These are phyloP conservation scores for Thecaphora frezii DNA, from an alignment of 1,284 basidiomycete genomes.

Conservation along the genomic window DNA sequence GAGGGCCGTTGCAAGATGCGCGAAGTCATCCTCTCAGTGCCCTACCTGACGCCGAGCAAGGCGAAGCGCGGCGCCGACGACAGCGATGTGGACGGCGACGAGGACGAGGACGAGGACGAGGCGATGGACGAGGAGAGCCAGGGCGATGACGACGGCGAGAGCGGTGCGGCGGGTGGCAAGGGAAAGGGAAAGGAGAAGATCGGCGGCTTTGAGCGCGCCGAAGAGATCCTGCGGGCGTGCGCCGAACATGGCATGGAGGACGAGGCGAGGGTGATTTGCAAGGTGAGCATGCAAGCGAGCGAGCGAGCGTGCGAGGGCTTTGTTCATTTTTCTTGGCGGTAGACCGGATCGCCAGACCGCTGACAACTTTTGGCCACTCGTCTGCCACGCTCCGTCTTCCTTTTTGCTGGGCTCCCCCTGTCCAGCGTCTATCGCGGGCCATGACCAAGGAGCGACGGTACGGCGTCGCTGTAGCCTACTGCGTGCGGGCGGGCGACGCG, in stretches of 20 bases:
- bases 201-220: conserved; percentile 24
- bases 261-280: conserved; percentile 53
- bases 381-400: not conserved
- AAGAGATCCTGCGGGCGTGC: conserved; percentile 53
- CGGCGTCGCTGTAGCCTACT: conserved; percentile 52
- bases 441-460: conserved; percentile 38
- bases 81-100: conserved; percentile 17
- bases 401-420: conserved; percentile 2
- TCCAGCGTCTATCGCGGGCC: conserved; percentile 16
- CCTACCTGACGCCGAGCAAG: conserved; percentile 20
- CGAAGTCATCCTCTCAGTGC: conserved; percentile 49
- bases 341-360: too few species aligned
- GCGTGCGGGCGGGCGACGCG: conserved; percentile 48
- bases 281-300: conserved; percentile 9
- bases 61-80: not conserved
- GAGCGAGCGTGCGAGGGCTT: too few species aligned
- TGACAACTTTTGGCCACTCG: too few species aligned
- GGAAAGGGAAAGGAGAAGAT: conserved; percentile 9
- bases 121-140: conserved; percentile 36
- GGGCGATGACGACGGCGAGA: not conserved
- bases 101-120: conserved; percentile 62
- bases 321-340: too few species aligned
- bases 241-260: conserved; percentile 47
- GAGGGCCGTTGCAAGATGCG: conserved; percentile 42
- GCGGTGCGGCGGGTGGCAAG: not conserved